phyloP scores from a whole-genome alignment of 2,329 filamentous ascomycete genomes.

The Fusarium paranaense region DNA sequence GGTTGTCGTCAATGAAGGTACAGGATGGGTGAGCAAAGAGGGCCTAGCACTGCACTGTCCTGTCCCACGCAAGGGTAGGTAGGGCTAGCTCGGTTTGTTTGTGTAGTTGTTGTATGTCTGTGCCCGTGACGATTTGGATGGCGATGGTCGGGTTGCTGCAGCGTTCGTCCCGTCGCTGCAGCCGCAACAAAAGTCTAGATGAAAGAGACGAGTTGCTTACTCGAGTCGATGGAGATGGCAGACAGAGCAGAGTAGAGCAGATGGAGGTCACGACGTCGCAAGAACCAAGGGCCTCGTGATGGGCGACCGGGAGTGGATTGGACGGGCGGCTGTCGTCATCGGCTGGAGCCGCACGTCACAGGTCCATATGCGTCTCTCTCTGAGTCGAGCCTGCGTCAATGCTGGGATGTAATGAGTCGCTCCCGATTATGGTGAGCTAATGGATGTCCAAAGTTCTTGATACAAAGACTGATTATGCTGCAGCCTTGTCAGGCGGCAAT shows the following conservation, averaged over 20 bases:
- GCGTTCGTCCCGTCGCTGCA: slow-evolving; percentile 17
- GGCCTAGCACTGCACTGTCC: slow-evolving; percentile 31
- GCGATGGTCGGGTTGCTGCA: slow-evolving; percentile 20
- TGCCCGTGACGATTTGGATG: slow-evolving; percentile 8
- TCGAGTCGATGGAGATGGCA: neutral
- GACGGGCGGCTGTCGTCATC: slow-evolving; percentile 43
- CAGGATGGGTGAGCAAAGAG: slow-evolving; percentile 28
- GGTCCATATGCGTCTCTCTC: slow-evolving; percentile 8
- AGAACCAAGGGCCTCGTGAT: slow-evolving; percentile 44
- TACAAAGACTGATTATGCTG: neutral
- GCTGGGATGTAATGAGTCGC: neutral
- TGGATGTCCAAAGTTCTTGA: neutral
- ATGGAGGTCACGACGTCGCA: slow-evolving; percentile 35
- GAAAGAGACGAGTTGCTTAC: slow-evolving; percentile 3
- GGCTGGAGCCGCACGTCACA: slow-evolving; percentile 46
- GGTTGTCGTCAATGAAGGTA: slow-evolving; percentile 35
- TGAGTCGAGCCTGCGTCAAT: slow-evolving; percentile 10
- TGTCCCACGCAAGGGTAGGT: slow-evolving; percentile 17
- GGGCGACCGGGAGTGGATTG: slow-evolving; percentile 38
- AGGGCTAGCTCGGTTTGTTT: slow-evolving; percentile 1
- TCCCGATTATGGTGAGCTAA: neutral
- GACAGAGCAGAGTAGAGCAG: neutral
- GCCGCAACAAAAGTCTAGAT: slow-evolving; percentile 9
- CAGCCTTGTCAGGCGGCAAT: slow-evolving; percentile 20
- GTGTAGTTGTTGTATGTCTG: slow-evolving; percentile 20